Percentiles rank a stretch among this genome's conserved stretches.
phyloP scores from a whole-genome alignment of 2,329 filamentous ascomycete genomes.

The Teratosphaeriaceae sp. region DNA sequence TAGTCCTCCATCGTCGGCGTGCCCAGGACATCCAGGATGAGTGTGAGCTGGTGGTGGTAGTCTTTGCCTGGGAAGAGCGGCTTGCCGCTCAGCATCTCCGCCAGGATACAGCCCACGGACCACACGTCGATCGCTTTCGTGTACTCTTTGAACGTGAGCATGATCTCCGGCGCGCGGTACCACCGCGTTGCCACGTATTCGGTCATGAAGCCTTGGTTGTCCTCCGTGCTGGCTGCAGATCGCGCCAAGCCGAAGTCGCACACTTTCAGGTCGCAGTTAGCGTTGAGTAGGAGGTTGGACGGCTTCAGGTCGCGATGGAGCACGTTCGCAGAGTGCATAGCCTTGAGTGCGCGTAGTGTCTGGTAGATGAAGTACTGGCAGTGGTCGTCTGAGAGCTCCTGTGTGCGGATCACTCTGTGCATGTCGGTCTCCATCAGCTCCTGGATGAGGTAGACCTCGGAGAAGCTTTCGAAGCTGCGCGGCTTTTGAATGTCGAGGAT shows the following conservation, averaged over 20 bases:
- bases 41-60: slow-evolving; percentile 95
- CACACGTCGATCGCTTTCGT: slow-evolving; percentile 99
- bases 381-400: slow-evolving; percentile 97
- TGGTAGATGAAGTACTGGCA: slow-evolving; percentile 99
- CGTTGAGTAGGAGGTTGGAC: slow-evolving; percentile 92
- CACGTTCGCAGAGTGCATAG: slow-evolving; percentile 98
- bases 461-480: slow-evolving; percentile 89
- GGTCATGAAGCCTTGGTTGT: slow-evolving; percentile 99
- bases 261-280: slow-evolving; percentile 98
- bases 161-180: slow-evolving; percentile 99
- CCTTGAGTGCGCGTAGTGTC: slow-evolving; percentile 92
- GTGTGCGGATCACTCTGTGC: slow-evolving; percentile 97
- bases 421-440: slow-evolving; percentile 99
- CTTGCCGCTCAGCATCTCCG: slow-evolving; percentile 98
- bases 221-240: slow-evolving; percentile 92
- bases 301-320: slow-evolving; percentile 96
- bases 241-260: slow-evolving; percentile 94
- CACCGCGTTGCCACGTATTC: slow-evolving; percentile 99
- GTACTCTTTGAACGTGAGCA: slow-evolving; percentile 99
- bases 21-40: slow-evolving; percentile 94
- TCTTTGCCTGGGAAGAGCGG: slow-evolving; percentile 97
- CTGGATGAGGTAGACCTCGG: slow-evolving; percentile 97
- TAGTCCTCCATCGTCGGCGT: slow-evolving; percentile 99
- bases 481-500: slow-evolving; percentile 99
- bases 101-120: slow-evolving; percentile 96